Base-by-base conservation (phyloP, 495 filamentous ascomycete species). In the Bacidia rubella region DNA sequence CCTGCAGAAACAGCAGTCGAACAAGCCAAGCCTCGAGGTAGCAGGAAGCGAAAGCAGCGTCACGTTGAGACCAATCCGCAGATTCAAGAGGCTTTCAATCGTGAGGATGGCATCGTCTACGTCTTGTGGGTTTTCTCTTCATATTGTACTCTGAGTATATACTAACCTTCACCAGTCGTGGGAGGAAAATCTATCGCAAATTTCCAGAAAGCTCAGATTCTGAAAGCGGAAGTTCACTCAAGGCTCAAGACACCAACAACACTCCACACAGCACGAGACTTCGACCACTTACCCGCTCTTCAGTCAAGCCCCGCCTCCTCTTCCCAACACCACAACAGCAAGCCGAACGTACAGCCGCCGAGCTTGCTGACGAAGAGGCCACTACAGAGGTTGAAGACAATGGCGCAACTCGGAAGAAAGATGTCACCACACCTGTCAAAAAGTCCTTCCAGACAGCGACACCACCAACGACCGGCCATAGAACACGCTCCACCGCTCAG, bases 241-340 rank as follows among this genome's bases (percentile, higher is more conserved):
- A 35, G 11, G 67, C 12, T 5, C 41, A 17, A 5, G 71, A 71
- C 10, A 58, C 69, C 25, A 64, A 72, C 20, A 58, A 62, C 7
- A 57, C 63, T 24, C 22, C 65, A 11, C 15, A 49, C 11, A 26
- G 58, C 39, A 51, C 65, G 2, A 65, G 62, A 23, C 59, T 69
- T 27, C 74, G 77, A 21, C 78, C 81, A 24, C 62, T 86, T 20
- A 86, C 82, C 25, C 82, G 87, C 46, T 80, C 82, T 0, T 75
- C 81, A 2, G 75, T 94, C 67, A 86, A 87, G 62, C 90, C 90
- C 2, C 84, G 89, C 32, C 74, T 89, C 12, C 79, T 98, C 10
- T 98, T 95, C 70, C 81, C 86, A 12, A 66, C 70, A 20, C 64
- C 70, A 11, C 62, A 69, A 35, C 62, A 72, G 53, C 63, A 47